Base-by-base conservation (phyloP, 139 green algal species). In the Chlorella sp. region DNA sequence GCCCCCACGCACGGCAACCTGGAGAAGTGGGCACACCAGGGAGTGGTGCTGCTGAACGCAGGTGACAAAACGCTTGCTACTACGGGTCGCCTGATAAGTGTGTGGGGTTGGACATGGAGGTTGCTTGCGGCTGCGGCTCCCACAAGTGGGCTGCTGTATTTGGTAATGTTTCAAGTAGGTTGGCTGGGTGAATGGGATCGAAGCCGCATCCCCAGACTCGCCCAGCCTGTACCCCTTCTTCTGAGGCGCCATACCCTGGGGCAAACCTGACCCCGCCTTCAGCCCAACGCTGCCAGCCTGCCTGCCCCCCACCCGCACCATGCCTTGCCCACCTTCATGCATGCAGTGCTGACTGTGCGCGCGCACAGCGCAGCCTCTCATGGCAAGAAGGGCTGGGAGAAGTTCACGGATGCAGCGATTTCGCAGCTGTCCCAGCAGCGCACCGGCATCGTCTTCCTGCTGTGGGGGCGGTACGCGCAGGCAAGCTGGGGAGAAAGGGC, bases 31-130 rank as follows among this genome's bases (percentile, higher is more conserved):
- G 90, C 89, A 28, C 66, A 91, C 19, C 94, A 96, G 88, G 96
- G 98, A 12, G 97, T 99, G 90, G 93, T 99, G 66, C 94, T 99
- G 86, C 95, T 99, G 66, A 99, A 99, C 87, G 95, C 97, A 12
- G 83, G 83, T 87, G 64, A 60, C 64, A 5, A 0, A 1, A 12
- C 9, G 48, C 48, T 57, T 57, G 48, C 48, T 57, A 57, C n/a
- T n/a, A n/a, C n/a, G n/a, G n/a, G n/a, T n/a, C n/a, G n/a, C n/a
- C n/a, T n/a, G n/a, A n/a, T n/a, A n/a, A n/a, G n/a, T n/a, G n/a
- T n/a, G n/a, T n/a, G n/a, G n/a, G n/a, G n/a, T n/a, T n/a, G n/a
- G n/a, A n/a, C n/a, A n/a, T n/a, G n/a, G n/a, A n/a, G n/a, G n/a
- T n/a, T n/a, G n/a, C n/a, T n/a, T n/a, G n/a, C n/a, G n/a, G n/a